Conservation (phyloP, 1,284 basidiomycete genomes). For the Quambalaria eucalypti region DNA sequence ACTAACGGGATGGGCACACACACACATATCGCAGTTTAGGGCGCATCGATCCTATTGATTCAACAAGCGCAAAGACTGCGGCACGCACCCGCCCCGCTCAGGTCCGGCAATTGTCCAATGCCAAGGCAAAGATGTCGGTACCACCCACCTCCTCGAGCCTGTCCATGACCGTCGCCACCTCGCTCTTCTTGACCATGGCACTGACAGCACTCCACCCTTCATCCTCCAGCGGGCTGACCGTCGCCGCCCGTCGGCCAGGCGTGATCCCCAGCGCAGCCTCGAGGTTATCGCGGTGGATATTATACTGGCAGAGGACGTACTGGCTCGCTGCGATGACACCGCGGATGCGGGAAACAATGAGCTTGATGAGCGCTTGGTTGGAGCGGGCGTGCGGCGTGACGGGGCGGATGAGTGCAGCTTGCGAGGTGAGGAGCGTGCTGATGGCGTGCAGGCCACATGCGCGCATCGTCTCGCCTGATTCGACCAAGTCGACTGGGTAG, state of each 20-base stretch:
- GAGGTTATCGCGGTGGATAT: conserved; percentile 63
- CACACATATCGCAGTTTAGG: too few species aligned
- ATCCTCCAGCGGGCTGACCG: conserved; percentile 75
- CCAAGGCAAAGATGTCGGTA: conserved; percentile 64
- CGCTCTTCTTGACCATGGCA: conserved; percentile 80
- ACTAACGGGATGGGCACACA: too few species aligned
- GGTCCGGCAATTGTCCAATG: too few species aligned
- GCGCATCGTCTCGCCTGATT: conserved; percentile 99
- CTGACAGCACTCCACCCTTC: conserved; percentile 80
- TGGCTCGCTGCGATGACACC: conserved; percentile 82
- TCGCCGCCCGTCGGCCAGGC: conserved; percentile 81
- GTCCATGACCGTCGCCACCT: conserved; percentile 84
- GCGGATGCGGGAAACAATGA: conserved; percentile 77
- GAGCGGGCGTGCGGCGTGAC: conserved; percentile 58
- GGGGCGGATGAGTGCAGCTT: conserved; percentile 89
- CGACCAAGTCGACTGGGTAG: conserved; percentile 47
- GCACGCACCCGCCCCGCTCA: too few species aligned
- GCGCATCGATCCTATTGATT: too few species aligned
- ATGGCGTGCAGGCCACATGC: conserved; percentile 91
- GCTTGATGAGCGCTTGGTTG: conserved; percentile 59
- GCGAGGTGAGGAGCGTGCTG: conserved; percentile 65
- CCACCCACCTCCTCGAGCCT: conserved; percentile 71
- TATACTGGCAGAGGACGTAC: conserved; percentile 88
- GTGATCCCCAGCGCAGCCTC: conserved; percentile 64
- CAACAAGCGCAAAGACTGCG: too few species aligned